Evolutionary conservation across 2,329 filamentous ascomycete species (phyloP).

Genomic region (Gaeumannomyces sp.): DNA sequence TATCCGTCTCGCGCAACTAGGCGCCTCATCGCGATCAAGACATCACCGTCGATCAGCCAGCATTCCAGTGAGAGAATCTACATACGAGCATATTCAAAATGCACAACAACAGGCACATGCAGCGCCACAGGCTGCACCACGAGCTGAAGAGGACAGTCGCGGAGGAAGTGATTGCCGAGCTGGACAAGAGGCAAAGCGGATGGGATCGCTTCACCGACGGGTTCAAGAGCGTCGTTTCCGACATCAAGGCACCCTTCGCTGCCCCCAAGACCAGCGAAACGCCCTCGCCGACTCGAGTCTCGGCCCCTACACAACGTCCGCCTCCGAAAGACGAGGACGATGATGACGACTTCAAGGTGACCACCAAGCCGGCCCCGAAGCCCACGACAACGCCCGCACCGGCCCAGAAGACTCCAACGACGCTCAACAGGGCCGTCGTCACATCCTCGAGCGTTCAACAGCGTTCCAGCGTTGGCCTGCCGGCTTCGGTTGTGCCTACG

Average conservation of each 20-base stretch:
- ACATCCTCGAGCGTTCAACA: too few species aligned
- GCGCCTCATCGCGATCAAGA: neutral
- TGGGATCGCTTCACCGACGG: slow-evolving; percentile 16
- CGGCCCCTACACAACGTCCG: too few species aligned
- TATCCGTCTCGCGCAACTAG: neutral
- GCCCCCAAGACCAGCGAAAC: slow-evolving; percentile 2
- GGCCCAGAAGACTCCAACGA: neutral
- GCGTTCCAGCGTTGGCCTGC: neutral
- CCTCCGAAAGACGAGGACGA: neutral
- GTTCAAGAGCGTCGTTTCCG: slow-evolving; percentile 14
- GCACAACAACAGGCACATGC: slow-evolving; percentile 9
- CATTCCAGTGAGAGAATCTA: neutral
- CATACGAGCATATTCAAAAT: neutral
- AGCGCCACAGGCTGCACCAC: slow-evolving; percentile 2
- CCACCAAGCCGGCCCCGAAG: neutral
- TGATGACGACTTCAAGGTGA: neutral
- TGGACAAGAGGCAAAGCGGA: slow-evolving; percentile 6
- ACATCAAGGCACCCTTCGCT: neutral
- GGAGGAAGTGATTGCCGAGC: neutral
- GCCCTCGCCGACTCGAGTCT: neutral
- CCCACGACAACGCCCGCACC: neutral
- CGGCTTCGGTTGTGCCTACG: neutral
- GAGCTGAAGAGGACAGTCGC: neutral
- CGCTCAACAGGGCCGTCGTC: neutral
- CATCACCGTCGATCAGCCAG: neutral